phyloP scores from a whole-genome alignment of 2,329 filamentous ascomycete genomes.

The Colletotrichum neosansevieriae region DNA sequence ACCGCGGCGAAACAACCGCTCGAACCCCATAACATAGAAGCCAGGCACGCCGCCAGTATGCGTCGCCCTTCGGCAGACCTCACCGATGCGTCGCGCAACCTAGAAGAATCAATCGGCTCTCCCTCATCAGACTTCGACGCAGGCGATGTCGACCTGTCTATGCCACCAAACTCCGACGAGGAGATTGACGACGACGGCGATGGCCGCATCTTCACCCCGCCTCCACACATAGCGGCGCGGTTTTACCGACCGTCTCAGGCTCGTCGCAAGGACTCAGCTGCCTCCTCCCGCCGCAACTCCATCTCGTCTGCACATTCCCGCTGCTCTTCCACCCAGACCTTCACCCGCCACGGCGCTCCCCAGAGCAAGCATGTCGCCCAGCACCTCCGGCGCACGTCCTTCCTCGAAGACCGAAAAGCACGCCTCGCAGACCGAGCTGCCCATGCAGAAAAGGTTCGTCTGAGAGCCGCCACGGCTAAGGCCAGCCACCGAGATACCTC shows the following conservation, averaged over 20 bases:
- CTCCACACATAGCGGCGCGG: constrained; percentile 81
- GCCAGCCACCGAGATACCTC: constrained; percentile 73
- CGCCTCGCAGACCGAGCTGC: constrained; percentile 83
- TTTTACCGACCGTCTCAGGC: constrained; percentile 77
- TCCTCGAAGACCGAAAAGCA: constrained; percentile 84
- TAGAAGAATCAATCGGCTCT: constrained; percentile 51
- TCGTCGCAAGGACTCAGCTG: constrained; percentile 80
- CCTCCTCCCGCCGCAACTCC: constrained; percentile 83
- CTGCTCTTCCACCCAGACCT: constrained; percentile 70
- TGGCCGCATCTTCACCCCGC: constrained; percentile 67
- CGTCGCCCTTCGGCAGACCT: constrained; percentile 57
- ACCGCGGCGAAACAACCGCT: constrained; percentile 25
- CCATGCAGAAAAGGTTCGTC: constrained; percentile 85
- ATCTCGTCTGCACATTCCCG: constrained; percentile 81
- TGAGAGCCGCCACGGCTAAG: constrained; percentile 80
- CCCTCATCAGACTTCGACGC: constrained; percentile 46
- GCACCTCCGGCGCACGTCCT: constrained; percentile 82
- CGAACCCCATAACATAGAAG: constrained; percentile 20
- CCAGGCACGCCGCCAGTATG: constrained; percentile 50
- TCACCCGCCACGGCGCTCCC: constrained; percentile 63
- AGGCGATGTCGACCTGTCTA: constrained; percentile 52
- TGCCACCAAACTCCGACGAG: constrained; percentile 51
- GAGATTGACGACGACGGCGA: constrained; percentile 52
- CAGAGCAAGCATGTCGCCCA: constrained; percentile 85
- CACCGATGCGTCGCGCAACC: constrained; percentile 55